A percentile compares a stretch with the other conserved stretches of the same genome.
Conservation (phyloP, 2,329 filamentous ascomycete genomes). For the Clarireedia paspali region DNA sequence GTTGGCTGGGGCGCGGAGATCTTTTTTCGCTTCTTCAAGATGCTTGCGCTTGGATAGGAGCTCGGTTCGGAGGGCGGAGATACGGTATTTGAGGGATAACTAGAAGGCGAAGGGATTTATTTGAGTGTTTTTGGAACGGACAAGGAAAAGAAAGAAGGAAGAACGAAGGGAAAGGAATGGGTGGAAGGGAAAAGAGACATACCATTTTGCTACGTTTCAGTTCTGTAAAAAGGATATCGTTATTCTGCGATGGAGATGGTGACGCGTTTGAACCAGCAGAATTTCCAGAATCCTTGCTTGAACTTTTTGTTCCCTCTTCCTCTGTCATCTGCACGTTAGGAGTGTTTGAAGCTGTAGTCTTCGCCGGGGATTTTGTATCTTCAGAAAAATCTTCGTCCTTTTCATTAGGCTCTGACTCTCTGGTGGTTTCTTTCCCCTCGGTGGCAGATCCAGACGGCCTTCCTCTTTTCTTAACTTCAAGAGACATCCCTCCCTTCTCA, state of each 20-base stretch:
- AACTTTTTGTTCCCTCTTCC: background rate
- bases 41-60: constrained; percentile 26
- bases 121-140: constrained; percentile 18
- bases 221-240: constrained; percentile 23
- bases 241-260: constrained; percentile 9
- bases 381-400: background rate
- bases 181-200: constrained; percentile 5
- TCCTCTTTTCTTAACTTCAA: constrained; percentile 3
- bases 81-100: constrained; percentile 35
- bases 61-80: constrained; percentile 35
- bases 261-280: background rate
- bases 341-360: background rate
- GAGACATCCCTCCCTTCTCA: background rate
- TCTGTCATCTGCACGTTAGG: background rate
- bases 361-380: background rate
- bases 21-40: constrained; percentile 30
- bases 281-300: background rate
- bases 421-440: too few relatives aligned
- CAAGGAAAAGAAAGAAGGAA: background rate
- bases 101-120: constrained; percentile 26
- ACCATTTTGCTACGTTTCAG: constrained; percentile 28
- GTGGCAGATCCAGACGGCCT: background rate
- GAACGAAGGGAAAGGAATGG: background rate
- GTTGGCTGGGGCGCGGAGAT: constrained; percentile 32
- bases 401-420: background rate